Evolutionary conservation across 148 eudicot genomes (phyloP).

Genomic region (Gaultheria prostrata): DNA sequence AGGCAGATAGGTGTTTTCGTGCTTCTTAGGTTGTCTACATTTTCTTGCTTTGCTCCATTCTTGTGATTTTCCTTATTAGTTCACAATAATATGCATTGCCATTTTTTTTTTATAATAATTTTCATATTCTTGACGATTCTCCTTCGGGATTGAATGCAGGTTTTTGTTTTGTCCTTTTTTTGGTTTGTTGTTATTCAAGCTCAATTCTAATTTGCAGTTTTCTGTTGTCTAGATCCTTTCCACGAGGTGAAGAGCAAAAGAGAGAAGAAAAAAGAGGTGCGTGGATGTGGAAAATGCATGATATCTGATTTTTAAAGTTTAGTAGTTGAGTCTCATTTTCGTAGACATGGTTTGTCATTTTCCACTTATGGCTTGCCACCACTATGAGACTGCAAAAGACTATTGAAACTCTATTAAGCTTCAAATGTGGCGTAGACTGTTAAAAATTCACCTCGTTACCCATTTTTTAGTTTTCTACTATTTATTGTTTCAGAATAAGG

Average conservation of each 20-base stretch:
- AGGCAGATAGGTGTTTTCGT: background rate
- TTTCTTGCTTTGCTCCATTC: constrained; percentile 1
- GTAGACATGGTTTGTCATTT: background rate
- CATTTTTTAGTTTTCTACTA: background rate
- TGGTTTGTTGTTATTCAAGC: constrained; percentile 6
- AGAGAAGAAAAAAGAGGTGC: constrained; percentile 98
- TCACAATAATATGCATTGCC: background rate
- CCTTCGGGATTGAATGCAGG: background rate
- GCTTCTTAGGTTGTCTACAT: background rate
- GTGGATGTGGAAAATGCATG: constrained; percentile 27
- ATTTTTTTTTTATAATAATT: background rate
- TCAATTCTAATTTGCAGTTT: constrained; percentile 37
- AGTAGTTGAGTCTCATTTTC: background rate
- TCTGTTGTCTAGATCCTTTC: constrained; percentile 69
- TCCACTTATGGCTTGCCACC: background rate
- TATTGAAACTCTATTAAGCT: background rate
- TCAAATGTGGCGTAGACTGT: background rate
- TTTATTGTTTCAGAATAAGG: constrained; percentile 52
- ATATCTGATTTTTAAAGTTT: background rate
- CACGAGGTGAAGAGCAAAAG: constrained; percentile 99
- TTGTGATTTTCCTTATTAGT: background rate
- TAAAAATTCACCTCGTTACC: background rate
- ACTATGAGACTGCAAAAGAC: background rate
- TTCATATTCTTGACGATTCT: background rate
- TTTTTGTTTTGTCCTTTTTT: background rate